Base-by-base conservation (phyloP, 2,329 filamentous ascomycete species). In the Amylocarpus encephaloides region DNA sequence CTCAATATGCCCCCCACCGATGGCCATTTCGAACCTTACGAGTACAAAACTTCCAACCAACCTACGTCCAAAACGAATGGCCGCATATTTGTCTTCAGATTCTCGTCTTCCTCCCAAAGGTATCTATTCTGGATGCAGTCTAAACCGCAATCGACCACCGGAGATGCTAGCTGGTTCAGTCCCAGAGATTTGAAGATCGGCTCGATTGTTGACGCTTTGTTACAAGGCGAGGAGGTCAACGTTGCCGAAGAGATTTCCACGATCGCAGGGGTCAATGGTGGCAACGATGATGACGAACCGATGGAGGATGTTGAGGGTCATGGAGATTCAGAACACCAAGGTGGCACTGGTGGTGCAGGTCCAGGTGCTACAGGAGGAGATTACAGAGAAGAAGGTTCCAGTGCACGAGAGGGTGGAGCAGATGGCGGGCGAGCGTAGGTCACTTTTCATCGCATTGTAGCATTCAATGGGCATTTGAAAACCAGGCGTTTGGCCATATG, bases 391-490 rank as follows among this genome's bases (percentile, higher is more conserved):
- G 93, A 97, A 70, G 93, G 93, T 51, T 83, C 89, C 68, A 83
- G 82, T 60, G 82, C 92, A 58, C 80, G 94, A 73, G 90, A 95
- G 71, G 93, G 92, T 53, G 93, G 94, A 67, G 89, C 89, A 62
- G 93, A 97, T 72, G 93, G 94, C 66, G 94, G 88, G 73, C 83
- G 93, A 96, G 93, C 92, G 93, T 98, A 97, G 92, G 94, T 98
- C 71, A 62, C 49, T 36, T 62, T 59, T 55, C 58, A 58, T 64
- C 53, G 49, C 56, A 58, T 53, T 26, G 54, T 45, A 42, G 52
- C 52, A 55, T 55, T 54, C 55, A 50, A 50, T 54, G 48, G 57
- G 57, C 56, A 62, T 64, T 59, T 58, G 59, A 46, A 52, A 59
- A 36, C 54, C 55, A 52, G 63, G 62, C 60, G 64, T 65, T 61